A percentile compares a stretch with the other conserved stretches of the same genome.
Evolutionary conservation across 2,329 filamentous ascomycete species (phyloP).

Genomic region (Tolypocladium amazonense): DNA sequence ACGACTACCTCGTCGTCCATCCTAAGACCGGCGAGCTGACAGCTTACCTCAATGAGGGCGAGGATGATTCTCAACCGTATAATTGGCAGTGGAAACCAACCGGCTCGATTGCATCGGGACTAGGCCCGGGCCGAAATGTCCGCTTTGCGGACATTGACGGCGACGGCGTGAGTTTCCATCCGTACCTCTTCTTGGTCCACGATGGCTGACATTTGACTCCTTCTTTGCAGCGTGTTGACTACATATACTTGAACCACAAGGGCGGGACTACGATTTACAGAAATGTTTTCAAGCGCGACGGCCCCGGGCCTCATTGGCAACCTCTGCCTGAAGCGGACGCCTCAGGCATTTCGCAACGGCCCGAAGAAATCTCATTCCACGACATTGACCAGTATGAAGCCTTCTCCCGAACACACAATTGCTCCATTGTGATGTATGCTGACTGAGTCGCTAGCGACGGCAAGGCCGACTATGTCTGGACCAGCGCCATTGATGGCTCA

Average conservation of each 20-base stretch:
- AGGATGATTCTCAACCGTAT: neutral
- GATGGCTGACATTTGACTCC: neutral
- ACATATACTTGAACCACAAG: neutral
- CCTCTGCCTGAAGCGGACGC: neutral
- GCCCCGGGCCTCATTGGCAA: neutral
- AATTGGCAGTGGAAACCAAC: neutral
- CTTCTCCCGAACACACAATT: too few species aligned
- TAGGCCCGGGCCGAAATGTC: conserved; percentile 7
- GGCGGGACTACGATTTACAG: neutral
- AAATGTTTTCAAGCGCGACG: neutral
- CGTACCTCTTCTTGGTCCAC: neutral
- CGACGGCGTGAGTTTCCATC: conserved; percentile 7
- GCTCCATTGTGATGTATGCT: too few species aligned
- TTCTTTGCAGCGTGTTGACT: neutral
- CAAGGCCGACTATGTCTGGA: conserved; percentile 11
- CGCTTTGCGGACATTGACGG: conserved; percentile 12
- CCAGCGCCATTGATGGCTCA: conserved; percentile 4
- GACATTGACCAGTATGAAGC: conserved; percentile 6
- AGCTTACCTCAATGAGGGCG: neutral
- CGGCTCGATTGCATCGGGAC: conserved; percentile 6
- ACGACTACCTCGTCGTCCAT: neutral
- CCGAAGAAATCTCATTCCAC: conserved; percentile 9
- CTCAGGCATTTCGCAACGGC: conserved; percentile 6
- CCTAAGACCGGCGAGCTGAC: neutral
- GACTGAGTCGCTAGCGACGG: conserved; percentile 4